Evolutionary conservation across 495 filamentous ascomycete genomes (phyloP).

Genomic region (Penicillium paradoxum): DNA sequence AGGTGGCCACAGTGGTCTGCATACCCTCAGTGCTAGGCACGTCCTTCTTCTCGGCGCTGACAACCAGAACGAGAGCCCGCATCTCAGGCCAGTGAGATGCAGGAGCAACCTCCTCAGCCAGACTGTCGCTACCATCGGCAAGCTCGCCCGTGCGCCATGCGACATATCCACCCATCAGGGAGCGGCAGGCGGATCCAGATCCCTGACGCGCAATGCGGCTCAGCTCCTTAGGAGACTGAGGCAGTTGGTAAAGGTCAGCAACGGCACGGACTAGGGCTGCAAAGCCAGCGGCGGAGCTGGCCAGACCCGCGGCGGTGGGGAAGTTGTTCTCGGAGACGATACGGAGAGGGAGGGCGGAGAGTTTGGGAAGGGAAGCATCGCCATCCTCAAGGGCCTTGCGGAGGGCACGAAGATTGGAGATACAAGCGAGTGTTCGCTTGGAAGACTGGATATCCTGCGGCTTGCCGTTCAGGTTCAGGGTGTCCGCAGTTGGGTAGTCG

Average conservation of each 20-base stretch:
- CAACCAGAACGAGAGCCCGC: constrained; percentile 86
- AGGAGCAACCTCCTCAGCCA: constrained; percentile 80
- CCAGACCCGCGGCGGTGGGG: constrained; percentile 95
- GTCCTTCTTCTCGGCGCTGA: constrained; percentile 88
- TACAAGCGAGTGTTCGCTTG: constrained; percentile 84
- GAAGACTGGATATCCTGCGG: constrained; percentile 73
- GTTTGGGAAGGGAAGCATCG: constrained; percentile 67
- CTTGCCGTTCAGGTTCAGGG: constrained; percentile 77
- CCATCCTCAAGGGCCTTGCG: constrained; percentile 67
- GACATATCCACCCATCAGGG: constrained; percentile 90
- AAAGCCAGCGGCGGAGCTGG: constrained; percentile 88
- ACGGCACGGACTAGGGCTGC: constrained; percentile 91
- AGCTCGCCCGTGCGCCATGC: constrained; percentile 77
- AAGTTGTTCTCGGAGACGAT: constrained; percentile 97
- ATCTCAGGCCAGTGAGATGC: constrained; percentile 91
- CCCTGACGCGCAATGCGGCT: constrained; percentile 91
- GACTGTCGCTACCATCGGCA: constrained; percentile 73
- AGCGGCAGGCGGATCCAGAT: constrained; percentile 87
- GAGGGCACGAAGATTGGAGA: constrained; percentile 74
- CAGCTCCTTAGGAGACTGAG: constrained; percentile 70
- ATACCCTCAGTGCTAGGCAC: constrained; percentile 88
- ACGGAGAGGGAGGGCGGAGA: constrained; percentile 67
- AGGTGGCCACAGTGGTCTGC: constrained; percentile 91
- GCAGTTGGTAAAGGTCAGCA: constrained; percentile 83
- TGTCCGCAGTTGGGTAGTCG: constrained; percentile 63